Percentiles rank a stretch among this genome's conserved stretches.
Evolutionary conservation across 331 rosid species (phyloP).

Genomic region (Acacia concinna): DNA sequence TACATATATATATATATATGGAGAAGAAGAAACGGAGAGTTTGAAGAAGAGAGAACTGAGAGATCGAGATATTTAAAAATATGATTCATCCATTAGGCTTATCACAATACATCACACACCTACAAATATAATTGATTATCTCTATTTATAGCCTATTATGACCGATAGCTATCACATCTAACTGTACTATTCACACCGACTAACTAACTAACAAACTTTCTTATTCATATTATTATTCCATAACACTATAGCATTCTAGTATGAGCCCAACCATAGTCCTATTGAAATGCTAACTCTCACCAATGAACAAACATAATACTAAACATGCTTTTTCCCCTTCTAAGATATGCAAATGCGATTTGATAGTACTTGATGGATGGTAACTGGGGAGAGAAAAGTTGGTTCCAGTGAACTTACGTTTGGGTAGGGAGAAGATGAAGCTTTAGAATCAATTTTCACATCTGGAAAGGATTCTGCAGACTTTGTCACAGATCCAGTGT

Average conservation of each 20-base stretch:
- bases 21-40: no score
- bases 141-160: no score
- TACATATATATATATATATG: no score
- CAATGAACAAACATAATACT: not conserved
- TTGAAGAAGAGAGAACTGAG: no score
- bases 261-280: not conserved
- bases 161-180: no score
- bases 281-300: not conserved
- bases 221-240: no score
- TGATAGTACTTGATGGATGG: conserved; percentile 17
- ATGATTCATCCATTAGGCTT: no score
- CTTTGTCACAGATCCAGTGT: conserved; percentile 36
- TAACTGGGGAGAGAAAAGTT: conserved; percentile 16
- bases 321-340: not conserved
- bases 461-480: conserved; percentile 36
- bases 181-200: no score
- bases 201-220: no score
- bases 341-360: not conserved
- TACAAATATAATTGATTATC: no score
- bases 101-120: no score
- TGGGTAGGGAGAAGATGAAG: conserved; percentile 68
- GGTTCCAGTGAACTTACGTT: conserved; percentile 51
- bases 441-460: conserved; percentile 39
- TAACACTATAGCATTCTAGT: not conserved
- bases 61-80: no score